Evolutionary conservation across 805 yeast species (phyloP).

Genomic region (Suhomyces vadensis): DNA sequence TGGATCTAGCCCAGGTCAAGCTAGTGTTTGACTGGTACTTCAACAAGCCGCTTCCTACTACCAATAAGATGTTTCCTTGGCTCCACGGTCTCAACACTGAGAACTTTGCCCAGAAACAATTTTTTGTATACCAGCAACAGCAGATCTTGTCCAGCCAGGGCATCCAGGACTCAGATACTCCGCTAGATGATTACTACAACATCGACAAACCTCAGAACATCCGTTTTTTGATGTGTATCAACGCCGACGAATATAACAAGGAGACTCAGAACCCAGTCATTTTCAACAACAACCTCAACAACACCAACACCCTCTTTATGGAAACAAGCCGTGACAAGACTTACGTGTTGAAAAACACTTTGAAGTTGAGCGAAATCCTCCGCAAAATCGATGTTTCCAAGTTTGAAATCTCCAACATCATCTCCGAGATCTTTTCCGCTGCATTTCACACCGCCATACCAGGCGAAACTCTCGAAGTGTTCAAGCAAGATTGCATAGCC

Average conservation of each 20-base stretch:
- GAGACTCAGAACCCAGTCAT: slow-evolving; percentile 2
- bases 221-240: slow-evolving; percentile 43
- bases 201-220: slow-evolving; percentile 27
- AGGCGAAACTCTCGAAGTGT: slow-evolving; percentile 21
- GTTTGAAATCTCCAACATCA: slow-evolving; percentile 27
- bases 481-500: slow-evolving; percentile 44
- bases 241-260: slow-evolving; percentile 13
- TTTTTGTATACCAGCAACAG: slow-evolving; percentile 37
- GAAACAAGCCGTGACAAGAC: slow-evolving; percentile 3
- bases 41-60: slow-evolving; percentile 53
- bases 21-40: slow-evolving; percentile 40
- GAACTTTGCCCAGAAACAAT: slow-evolving; percentile 54
- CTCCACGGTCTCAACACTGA: slow-evolving; percentile 71
- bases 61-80: slow-evolving; percentile 83
- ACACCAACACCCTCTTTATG: slow-evolving; percentile 1
- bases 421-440: slow-evolving; percentile 21
- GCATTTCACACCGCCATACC: slow-evolving; percentile 23
- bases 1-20: slow-evolving; percentile 13
- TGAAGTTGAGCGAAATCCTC: slow-evolving; percentile 55
- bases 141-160: slow-evolving; percentile 10
- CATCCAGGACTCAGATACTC: neutral
- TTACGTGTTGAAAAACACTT: slow-evolving; percentile 49
- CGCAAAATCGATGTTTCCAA: slow-evolving; percentile 47
- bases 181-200: slow-evolving; percentile 9
- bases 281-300: slow-evolving; percentile 5